These are phyloP conservation scores for Musa beccarii DNA, from an alignment of 176 grass and related monocot species.

Conservation along the genomic window DNA sequence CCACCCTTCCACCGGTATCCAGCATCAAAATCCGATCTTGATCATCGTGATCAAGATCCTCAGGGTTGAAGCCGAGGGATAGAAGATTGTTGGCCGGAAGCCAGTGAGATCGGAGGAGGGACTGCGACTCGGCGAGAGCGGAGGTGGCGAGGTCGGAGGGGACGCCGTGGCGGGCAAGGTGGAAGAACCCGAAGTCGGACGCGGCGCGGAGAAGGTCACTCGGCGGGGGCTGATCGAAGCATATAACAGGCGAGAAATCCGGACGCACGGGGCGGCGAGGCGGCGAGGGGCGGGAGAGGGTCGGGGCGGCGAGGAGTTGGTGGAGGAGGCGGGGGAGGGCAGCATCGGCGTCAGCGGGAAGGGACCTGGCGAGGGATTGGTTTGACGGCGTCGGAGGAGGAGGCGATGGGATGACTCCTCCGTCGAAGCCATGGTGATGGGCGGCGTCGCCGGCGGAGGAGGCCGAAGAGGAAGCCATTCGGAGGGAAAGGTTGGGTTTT, in stretches of 20 bases:
- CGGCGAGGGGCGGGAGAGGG: slow-evolving; percentile 17
- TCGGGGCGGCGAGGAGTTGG: slow-evolving; percentile 17
- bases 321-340: slow-evolving; percentile 49
- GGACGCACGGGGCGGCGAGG: slow-evolving; percentile 9
- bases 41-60: slow-evolving; percentile 20
- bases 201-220: slow-evolving; percentile 30
- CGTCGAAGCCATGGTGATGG: not conserved
- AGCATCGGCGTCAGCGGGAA: slow-evolving; percentile 29
- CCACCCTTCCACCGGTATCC: slow-evolving; percentile 20
- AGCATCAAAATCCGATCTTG: slow-evolving; percentile 34
- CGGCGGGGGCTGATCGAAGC: slow-evolving; percentile 12
- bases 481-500: not conserved
- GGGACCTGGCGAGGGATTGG: slow-evolving; percentile 19
- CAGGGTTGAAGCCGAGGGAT: slow-evolving; percentile 28
- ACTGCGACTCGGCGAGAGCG: slow-evolving; percentile 34
- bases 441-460: slow-evolving; percentile 6
- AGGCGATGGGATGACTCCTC: slow-evolving; percentile 28
- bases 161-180: slow-evolving; percentile 46
- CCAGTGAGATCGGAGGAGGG: not conserved
- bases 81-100: slow-evolving; percentile 2
- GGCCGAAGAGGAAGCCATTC: too few relatives aligned
- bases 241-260: slow-evolving; percentile 36
- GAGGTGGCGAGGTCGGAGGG: slow-evolving; percentile 28
- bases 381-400: slow-evolving; percentile 59
- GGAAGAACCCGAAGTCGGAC: slow-evolving; percentile 60